phyloP scores from a whole-genome alignment of 2,329 filamentous ascomycete species.

The Aspergillus neoniger region DNA sequence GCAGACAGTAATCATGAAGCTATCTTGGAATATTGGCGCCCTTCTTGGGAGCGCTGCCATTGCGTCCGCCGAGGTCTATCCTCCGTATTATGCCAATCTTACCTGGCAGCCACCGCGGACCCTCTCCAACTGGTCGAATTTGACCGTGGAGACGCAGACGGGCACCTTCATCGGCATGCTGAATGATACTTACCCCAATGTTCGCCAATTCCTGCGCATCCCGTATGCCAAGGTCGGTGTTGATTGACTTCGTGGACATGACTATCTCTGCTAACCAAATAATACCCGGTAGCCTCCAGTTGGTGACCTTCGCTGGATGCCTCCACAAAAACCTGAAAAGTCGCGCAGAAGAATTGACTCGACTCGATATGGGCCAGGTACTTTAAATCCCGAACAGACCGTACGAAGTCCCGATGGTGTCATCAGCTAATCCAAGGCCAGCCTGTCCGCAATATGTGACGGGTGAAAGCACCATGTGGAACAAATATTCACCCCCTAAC shows the following conservation, averaged over 20 bases:
- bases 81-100: conserved; percentile 21
- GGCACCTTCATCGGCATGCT: conserved; percentile 35
- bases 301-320: conserved; percentile 27
- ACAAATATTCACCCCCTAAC: neutral
- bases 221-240: conserved; percentile 35
- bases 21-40: neutral
- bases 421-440: neutral
- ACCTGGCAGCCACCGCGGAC: conserved; percentile 19
- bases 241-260: no score
- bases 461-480: neutral
- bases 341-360: conserved; percentile 21
- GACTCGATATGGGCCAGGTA: conserved; percentile 17
- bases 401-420: no score
- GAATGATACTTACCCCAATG: conserved; percentile 36
- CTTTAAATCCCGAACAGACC: neutral
- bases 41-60: neutral
- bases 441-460: conserved; percentile 31
- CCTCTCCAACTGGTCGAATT: conserved; percentile 21
- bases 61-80: neutral
- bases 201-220: conserved; percentile 42
- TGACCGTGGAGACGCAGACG: conserved; percentile 12
- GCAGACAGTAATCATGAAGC: neutral
- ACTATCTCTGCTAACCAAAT: neutral
- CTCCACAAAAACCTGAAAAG: conserved; percentile 22
- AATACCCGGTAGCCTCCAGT: neutral